Conservation (phyloP, 1,284 basidiomycete species). For the Apiotrichum sp. region DNA sequence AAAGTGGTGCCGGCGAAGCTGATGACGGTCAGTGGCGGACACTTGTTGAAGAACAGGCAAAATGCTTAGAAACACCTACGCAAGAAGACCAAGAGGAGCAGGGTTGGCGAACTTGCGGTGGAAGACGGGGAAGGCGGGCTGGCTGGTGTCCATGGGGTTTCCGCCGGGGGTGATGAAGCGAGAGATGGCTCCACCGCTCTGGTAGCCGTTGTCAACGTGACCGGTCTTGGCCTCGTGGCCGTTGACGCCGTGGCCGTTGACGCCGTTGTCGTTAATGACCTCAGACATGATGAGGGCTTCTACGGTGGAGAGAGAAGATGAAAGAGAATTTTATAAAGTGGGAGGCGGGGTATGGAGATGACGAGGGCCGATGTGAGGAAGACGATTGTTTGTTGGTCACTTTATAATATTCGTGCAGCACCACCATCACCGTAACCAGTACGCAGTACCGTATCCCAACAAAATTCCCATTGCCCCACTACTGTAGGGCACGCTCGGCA, state of each 20-base stretch:
- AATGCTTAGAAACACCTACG: constrained; percentile 16
- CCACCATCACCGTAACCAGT: no score
- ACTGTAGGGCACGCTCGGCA: no score
- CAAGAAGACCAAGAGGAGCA: constrained; percentile 51
- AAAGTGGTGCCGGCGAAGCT: constrained; percentile 54
- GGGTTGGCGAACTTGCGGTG: constrained; percentile 52
- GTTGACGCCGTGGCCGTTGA: constrained; percentile 7
- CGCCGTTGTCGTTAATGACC: constrained; percentile 7
- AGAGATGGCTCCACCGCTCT: constrained; percentile 13
- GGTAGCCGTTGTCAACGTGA: constrained; percentile 1
- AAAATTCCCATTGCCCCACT: no score
- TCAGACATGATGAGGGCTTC: constrained; percentile 11
- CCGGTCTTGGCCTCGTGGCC: not conserved
- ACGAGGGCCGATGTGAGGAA: no score
- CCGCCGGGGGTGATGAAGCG: constrained; percentile 23
- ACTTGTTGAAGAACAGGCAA: not conserved
- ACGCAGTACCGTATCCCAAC: no score
- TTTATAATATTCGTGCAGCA: no score
- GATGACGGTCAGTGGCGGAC: not conserved
- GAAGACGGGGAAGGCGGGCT: constrained; percentile 42
- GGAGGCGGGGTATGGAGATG: no score
- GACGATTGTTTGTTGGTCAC: no score
- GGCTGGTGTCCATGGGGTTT: constrained; percentile 19
- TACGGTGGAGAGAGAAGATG: not conserved
- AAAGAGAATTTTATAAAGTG: not conserved